Evolutionary conservation across 768 basidiomycete genomes (phyloP).

Genomic region (Boletus barrowsii): DNA sequence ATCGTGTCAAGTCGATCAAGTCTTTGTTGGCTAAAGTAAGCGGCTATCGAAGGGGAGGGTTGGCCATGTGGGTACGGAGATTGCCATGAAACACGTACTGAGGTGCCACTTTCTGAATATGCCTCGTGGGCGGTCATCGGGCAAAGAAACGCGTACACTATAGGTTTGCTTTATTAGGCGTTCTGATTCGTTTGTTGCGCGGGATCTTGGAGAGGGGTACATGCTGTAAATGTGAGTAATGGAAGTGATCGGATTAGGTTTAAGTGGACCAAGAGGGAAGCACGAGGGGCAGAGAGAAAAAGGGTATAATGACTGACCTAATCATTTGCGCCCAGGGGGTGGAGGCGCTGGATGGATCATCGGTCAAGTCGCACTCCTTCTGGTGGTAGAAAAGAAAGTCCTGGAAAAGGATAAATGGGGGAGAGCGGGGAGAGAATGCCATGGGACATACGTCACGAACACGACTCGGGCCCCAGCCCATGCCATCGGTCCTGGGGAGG

Average conservation of each 20-base stretch:
- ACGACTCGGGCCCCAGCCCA: conserved; percentile 84
- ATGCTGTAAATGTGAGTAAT: conserved; percentile 26
- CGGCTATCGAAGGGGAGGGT: conserved; percentile 45
- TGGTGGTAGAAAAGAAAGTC: conserved; percentile 59
- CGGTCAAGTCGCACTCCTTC: conserved; percentile 40
- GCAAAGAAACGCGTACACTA: conserved; percentile 47
- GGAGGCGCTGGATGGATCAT: conserved; percentile 44
- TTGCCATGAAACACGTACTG: conserved; percentile 40
- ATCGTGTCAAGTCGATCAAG: conserved; percentile 70
- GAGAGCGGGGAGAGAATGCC: neutral
- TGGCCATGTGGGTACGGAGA: conserved; percentile 23
- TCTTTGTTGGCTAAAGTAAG: conserved; percentile 80
- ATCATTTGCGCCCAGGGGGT: conserved; percentile 77
- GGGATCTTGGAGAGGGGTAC: conserved; percentile 40
- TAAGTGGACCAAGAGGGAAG: conserved; percentile 23
- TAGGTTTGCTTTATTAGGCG: conserved; percentile 56
- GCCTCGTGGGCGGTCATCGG: conserved; percentile 40
- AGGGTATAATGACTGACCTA: conserved; percentile 42
- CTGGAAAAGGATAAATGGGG: conserved; percentile 26
- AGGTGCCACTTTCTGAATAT: conserved; percentile 51
- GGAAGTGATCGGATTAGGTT: conserved; percentile 32
- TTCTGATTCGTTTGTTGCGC: conserved; percentile 38
- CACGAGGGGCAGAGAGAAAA: conserved; percentile 5
- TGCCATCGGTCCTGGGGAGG: conserved; percentile 52
- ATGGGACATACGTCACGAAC: conserved; percentile 44